phyloP scores from a whole-genome alignment of 164 flowering plant genomes.

The Buxus sempervirens region DNA sequence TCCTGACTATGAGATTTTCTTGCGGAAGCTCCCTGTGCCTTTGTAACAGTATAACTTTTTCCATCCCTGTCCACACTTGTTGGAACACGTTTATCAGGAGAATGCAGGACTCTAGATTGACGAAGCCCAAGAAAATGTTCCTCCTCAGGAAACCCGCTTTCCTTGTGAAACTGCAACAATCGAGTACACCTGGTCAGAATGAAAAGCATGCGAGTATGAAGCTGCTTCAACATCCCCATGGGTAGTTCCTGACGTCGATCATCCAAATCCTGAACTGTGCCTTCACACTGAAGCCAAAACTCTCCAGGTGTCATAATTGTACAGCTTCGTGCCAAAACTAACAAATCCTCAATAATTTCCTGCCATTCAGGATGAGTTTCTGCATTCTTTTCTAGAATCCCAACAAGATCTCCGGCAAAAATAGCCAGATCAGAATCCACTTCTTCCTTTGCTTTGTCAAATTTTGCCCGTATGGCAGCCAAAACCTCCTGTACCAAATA shows the following conservation, averaged over 20 bases:
- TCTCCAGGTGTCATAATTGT: slow-evolving; percentile 90
- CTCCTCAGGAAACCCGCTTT: slow-evolving; percentile 88
- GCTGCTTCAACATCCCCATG: slow-evolving; percentile 87
- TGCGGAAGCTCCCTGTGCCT: slow-evolving; percentile 36
- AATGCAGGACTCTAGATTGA: slow-evolving; percentile 57
- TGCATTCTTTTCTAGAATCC: slow-evolving; percentile 85
- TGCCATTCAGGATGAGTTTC: slow-evolving; percentile 96
- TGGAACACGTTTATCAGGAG: slow-evolving; percentile 58
- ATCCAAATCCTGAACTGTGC: slow-evolving; percentile 97
- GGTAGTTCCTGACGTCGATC: slow-evolving; percentile 96
- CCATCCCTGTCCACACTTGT: slow-evolving; percentile 37
- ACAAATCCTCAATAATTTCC: slow-evolving; percentile 90
- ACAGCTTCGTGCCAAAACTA: slow-evolving; percentile 90
- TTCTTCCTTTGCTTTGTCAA: slow-evolving; percentile 99
- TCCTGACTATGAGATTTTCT: slow-evolving; percentile 91
- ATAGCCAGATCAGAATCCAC: slow-evolving; percentile 91
- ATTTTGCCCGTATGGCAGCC: slow-evolving; percentile 75
- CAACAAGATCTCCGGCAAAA: slow-evolving; percentile 94
- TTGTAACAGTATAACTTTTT: slow-evolving; percentile 35
- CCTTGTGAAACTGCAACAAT: slow-evolving; percentile 95
- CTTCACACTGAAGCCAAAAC: slow-evolving; percentile 99
- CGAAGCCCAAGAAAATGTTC: slow-evolving; percentile 64
- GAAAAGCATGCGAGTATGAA: slow-evolving; percentile 98
- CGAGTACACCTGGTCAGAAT: slow-evolving; percentile 98
- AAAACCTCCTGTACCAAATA: slow-evolving; percentile 64